Percentiles rank a stretch among this genome's conserved stretches.
Conservation (phyloP, 1,284 basidiomycete genomes). For the Clitocybe nebularis region DNA sequence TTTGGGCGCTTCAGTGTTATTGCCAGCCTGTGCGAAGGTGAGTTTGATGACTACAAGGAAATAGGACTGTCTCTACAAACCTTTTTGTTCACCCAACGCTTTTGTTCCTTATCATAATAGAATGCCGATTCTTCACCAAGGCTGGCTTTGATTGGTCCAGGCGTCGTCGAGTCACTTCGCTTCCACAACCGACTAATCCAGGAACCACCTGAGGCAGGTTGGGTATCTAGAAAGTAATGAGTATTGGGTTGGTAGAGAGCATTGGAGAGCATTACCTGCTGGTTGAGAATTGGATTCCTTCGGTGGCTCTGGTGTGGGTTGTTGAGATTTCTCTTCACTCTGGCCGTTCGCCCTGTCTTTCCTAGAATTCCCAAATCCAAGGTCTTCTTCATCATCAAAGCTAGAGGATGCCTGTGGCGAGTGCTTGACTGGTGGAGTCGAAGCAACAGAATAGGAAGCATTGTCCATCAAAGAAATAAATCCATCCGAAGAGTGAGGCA, state of each 20-base stretch:
- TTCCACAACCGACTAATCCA: constrained; percentile 85
- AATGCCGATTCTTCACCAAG: constrained; percentile 91
- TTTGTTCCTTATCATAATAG: constrained; percentile 92
- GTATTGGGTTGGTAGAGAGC: neutral
- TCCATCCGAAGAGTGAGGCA: constrained; percentile 47
- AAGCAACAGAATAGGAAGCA: constrained; percentile 40
- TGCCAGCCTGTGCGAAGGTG: constrained; percentile 41
- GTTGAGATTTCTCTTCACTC: constrained; percentile 19
- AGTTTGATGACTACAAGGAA: constrained; percentile 3
- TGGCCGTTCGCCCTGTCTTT: constrained; percentile 35
- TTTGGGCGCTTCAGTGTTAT: constrained; percentile 42
- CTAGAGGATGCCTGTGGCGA: constrained; percentile 20
- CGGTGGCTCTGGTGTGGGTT: constrained; percentile 12
- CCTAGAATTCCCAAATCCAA: constrained; percentile 84
- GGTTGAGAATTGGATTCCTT: constrained; percentile 26
- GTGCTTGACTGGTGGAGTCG: constrained; percentile 25
- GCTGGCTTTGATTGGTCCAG: constrained; percentile 83
- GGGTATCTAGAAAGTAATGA: constrained; percentile 18
- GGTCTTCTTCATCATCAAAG: constrained; percentile 80
- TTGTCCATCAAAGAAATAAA: constrained; percentile 88
- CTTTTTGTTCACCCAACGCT: constrained; percentile 96
- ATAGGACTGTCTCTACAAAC: constrained; percentile 43
- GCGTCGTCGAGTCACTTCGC: constrained; percentile 43
- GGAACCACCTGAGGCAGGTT: constrained; percentile 39
- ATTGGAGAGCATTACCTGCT: constrained; percentile 26